Evolutionary conservation across 208 protist genomes (phyloP).

Genomic region (Angomonas ambiguus): DNA sequence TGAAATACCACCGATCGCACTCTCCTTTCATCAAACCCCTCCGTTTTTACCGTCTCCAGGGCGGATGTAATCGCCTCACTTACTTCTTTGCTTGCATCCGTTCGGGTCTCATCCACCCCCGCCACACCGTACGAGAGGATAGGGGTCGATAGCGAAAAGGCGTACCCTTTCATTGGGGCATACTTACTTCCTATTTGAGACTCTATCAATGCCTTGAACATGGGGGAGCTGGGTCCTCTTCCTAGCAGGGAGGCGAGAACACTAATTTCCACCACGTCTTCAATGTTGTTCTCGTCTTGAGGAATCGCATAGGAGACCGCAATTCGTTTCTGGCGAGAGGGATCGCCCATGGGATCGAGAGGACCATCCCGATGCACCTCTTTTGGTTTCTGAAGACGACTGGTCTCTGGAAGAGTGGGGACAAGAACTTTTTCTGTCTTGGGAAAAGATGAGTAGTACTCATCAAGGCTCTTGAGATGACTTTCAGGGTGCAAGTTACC

Average conservation of each 20-base stretch:
- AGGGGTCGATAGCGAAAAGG: conserved; percentile 74
- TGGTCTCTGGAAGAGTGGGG: conserved; percentile 44
- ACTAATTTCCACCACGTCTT: conserved; percentile 75
- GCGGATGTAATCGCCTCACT: conserved; percentile 49
- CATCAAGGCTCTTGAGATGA: conserved; percentile 66
- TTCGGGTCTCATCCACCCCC: conserved; percentile 70
- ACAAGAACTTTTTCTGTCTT: conserved; percentile 34
- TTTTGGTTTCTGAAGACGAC: conserved; percentile 44
- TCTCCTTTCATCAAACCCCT: conserved; percentile 82
- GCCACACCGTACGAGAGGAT: conserved; percentile 88
- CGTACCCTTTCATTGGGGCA: conserved; percentile 79
- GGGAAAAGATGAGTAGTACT: conserved; percentile 60
- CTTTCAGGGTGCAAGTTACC: conserved; percentile 65
- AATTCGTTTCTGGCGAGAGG: conserved; percentile 73
- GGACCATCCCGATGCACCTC: conserved; percentile 59
- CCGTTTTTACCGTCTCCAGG: conserved; percentile 41
- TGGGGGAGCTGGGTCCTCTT: conserved; percentile 76
- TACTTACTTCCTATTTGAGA: conserved; percentile 85
- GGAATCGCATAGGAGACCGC: conserved; percentile 73
- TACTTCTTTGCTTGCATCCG: conserved; percentile 56
- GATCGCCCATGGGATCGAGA: conserved; percentile 79
- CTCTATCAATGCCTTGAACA: conserved; percentile 88
- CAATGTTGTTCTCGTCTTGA: conserved; percentile 46
- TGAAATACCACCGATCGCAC: conserved; percentile 87
- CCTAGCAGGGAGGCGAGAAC: conserved; percentile 84